Evolutionary conservation across 176 grass and related monocot species (phyloP).

Genomic region (Ampelocalamus luodianensis): DNA sequence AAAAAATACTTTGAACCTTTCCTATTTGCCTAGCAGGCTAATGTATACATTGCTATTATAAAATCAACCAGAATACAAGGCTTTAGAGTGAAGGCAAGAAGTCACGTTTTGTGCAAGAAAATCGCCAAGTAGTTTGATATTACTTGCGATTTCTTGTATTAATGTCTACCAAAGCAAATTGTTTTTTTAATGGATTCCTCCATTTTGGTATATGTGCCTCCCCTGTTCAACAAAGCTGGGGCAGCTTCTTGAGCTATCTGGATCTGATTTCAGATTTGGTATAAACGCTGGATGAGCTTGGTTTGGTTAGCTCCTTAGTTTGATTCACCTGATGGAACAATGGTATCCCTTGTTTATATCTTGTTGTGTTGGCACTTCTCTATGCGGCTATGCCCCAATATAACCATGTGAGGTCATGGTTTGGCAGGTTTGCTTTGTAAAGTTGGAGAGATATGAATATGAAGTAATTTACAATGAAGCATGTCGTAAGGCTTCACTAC

Average conservation of each 20-base stretch:
- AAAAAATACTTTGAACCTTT: background rate
- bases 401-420: constrained; percentile 4
- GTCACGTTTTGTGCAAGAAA: constrained; percentile 3
- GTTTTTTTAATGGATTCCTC: constrained; percentile 12
- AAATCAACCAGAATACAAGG: background rate
- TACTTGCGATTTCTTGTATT: constrained; percentile 11
- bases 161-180: constrained; percentile 10
- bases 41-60: background rate
- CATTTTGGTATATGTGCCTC: background rate
- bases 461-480: constrained; percentile 2
- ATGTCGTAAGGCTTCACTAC: background rate
- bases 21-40: background rate
- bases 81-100: background rate
- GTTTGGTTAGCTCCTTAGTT: constrained; percentile 2
- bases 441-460: background rate
- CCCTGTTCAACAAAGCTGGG: constrained; percentile 10
- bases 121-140: constrained; percentile 24
- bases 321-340: constrained; percentile 11
- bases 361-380: background rate
- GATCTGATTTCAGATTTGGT: background rate
- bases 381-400: background rate
- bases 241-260: constrained; percentile 21
- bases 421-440: constrained; percentile 10
- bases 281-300: background rate
- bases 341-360: constrained; percentile 1